These are phyloP conservation scores for Cladochytrium replicatum DNA, from an alignment of 192 early-diverging fungal species.

Conservation along the genomic window DNA sequence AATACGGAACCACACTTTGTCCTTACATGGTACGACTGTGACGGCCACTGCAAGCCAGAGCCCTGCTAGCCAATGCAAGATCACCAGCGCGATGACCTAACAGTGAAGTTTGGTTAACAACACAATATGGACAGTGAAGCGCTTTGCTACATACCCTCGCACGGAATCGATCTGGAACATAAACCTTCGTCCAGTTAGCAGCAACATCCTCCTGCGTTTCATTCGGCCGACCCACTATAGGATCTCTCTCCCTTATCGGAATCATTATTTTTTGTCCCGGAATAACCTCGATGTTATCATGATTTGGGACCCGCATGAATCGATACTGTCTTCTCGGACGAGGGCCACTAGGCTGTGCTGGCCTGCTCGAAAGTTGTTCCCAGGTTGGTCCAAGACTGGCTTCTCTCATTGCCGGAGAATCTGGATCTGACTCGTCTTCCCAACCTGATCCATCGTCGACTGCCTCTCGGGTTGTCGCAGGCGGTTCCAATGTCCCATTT, in stretches of 20 bases:
- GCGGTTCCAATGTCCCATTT: no score
- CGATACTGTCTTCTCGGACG: conserved; percentile 43
- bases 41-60: conserved; percentile 31
- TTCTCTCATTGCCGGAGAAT: no score
- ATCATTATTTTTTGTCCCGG: conserved; percentile 73
- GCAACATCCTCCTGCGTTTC: conserved; percentile 41
- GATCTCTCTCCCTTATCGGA: conserved; percentile 37
- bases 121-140: no score
- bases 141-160: conserved; percentile 34
- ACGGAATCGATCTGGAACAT: conserved; percentile 66
- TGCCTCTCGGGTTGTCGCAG: no score
- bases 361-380: no score
- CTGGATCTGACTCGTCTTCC: no score
- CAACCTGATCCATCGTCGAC: no score
- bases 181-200: conserved; percentile 65
- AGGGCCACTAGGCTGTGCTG: no score
- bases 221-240: conserved; percentile 28
- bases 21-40: conserved; percentile 10
- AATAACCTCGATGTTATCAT: conserved; percentile 73
- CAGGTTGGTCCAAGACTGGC: no score
- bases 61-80: conserved; percentile 25
- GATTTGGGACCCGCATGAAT: conserved; percentile 72
- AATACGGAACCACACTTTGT: not conserved
- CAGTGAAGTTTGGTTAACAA: no score
- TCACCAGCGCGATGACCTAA: conserved; percentile 10